Evolutionary conservation across 345 rosid genomes (phyloP), one percentile per base, ranked within the genome.

Genomic region (Hevea brasiliensis): DNA sequence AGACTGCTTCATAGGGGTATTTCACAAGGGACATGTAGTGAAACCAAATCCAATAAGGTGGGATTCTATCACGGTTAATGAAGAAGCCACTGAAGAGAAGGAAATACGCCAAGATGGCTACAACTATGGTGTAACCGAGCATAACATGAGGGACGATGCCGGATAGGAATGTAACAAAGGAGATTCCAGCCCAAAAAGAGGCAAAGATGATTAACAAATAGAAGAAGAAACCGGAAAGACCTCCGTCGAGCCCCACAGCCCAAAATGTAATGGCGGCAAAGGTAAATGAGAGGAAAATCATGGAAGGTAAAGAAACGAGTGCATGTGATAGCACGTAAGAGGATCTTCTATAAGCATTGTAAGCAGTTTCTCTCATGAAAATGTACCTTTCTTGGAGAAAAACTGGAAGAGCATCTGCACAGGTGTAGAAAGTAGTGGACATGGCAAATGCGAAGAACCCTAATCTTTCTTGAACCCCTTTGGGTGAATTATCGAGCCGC

Each of bases 341-440:
- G 9, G 88, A 87, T 76, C 99, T 82, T 56, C 99, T 73, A 72
- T 95, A 95, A 0, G 98, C 94, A 47, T 92, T 95, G 79, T 95
- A 71, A 40, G 99, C 96, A 0, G 99, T 95, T 73, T 95, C 99
- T 57, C 99, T 83, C 96, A 95, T 87, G 97, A 92, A 95, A 72
- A 95, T 95, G 83, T 95, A 91, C 61, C 99, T 79, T 65, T 95
- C 97, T 71, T 92, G 99, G 70, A 95, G 93, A 61, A 95, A 95
- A 4, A 91, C 97, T 0, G 99, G 99, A 1, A 95, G 89, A 1
- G 99, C 96, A 7, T 95, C 98, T 1, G 97, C 94, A 72, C 99
- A 95, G 5, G 98, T 89, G 89, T 95, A 95, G 88, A 88, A 95
- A 35, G 96, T 95, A 1, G 99, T 95, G 0, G 99, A 95, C 98